Conservation (phyloP, 2,329 filamentous ascomycete species). For the Trichoderma sp. region DNA sequence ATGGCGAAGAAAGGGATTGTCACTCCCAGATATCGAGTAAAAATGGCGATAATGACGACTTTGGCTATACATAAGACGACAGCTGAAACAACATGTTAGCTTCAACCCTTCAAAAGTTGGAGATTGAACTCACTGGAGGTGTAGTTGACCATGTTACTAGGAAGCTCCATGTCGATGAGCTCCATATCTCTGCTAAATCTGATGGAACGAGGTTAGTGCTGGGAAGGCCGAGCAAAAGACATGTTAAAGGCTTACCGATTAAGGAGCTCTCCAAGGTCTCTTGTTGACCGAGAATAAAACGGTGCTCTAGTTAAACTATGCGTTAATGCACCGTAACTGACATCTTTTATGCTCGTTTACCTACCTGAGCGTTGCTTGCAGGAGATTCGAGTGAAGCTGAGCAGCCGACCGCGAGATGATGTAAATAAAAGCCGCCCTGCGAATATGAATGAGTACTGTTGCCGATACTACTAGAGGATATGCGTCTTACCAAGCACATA, state of each 20-base stretch:
- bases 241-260: not conserved
- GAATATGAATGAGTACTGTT: not conserved
- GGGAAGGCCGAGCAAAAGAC: not conserved
- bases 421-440: slow-evolving; percentile 5
- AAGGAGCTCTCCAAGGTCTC: slow-evolving; percentile 8
- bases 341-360: not conserved
- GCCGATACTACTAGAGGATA: not conserved
- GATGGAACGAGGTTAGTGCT: not conserved
- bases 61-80: not conserved
- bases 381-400: not conserved
- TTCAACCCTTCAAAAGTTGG: not conserved
- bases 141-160: slow-evolving; percentile 13
- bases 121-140: not conserved
- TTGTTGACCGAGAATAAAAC: slow-evolving; percentile 8
- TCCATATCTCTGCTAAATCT: slow-evolving; percentile 23
- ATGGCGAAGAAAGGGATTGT: slow-evolving; percentile 17
- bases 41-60: slow-evolving; percentile 9
- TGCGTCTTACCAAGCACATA: slow-evolving; percentile 3
- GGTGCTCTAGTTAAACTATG: not conserved
- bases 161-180: slow-evolving; percentile 21
- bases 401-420: slow-evolving; percentile 14
- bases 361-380: slow-evolving; percentile 11
- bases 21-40: slow-evolving; percentile 14
- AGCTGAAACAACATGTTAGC: not conserved
- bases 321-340: not conserved